Evolutionary conservation across 2,329 filamentous ascomycete genomes (phyloP), one percentile per base, ranked within the genome.

Genomic region (Penicillium sp.): DNA sequence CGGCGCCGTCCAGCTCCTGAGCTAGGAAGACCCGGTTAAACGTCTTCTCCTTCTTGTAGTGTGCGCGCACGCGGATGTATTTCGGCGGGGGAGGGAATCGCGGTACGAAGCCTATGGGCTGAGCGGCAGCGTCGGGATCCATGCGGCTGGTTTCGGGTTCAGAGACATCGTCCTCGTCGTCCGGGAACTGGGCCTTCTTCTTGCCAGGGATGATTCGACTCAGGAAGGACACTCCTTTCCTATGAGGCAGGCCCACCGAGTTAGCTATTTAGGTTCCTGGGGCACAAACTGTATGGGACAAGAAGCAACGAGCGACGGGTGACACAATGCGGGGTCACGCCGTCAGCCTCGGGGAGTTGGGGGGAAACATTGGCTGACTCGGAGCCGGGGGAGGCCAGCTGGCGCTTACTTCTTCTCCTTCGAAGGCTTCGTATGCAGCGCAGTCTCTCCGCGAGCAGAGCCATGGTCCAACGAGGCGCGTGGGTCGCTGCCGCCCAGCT

Each of bases 11-110:
- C n/a, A 97, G 73, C 67, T 97, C 87, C 70, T 98, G 93, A 2
- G 93, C 90, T 3, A 97, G 78, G 65, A 98, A 98, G 51, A 95
- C 75, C 41, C 83, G 84, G 64, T 93, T 83, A 64, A 97, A 96
- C 47, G 91, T 85, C 59, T 82, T 83, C 19, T 78, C 75, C 62
- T 85, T 89, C 69, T 95, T 95, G 68, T 89, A 82, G 63, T 88
- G 83, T 1, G 84, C 74, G 56, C 84, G 82, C 52, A 95, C 85
- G 57, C 88, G 87, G 61, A 97, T 93, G 64, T 97, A 97, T 24
- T 87, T 82, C 2, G 90, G 88, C 3, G 91, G 90, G 48, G 90
- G 87, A 57, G 93, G 93, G 63, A 94, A 84, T 54, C 84, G 82
- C 6, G 93, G 91, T 49, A 88, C 88, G 67, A 85, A 97, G 51